Base-by-base conservation (phyloP, 805 yeast genomes). In the Saccharomycopsis malanga region DNA sequence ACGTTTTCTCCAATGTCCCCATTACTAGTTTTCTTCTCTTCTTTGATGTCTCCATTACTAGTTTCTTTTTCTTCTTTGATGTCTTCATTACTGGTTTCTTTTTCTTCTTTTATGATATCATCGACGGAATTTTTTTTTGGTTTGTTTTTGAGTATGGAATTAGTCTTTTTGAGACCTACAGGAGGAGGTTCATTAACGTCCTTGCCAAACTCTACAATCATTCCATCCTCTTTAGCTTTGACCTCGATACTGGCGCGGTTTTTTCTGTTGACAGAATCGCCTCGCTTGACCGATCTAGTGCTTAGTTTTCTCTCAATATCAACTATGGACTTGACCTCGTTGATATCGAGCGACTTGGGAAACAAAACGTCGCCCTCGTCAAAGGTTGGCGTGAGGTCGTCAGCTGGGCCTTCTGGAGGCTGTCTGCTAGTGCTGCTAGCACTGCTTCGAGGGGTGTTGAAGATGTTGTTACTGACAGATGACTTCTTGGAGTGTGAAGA, bases 321-420 rank as follows among this genome's bases (percentile, higher is more conserved):
- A 2, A 82, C 81, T 48, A 85, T 85, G 39, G 85, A 79, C 54
- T 81, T 85, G 9, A 85, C 84, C 57, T 85, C 94, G 44, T 73
- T 76, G 0, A 75, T 69, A 48, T 73, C 81, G 27, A 85, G 65
- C 2, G 78, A 74, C 58, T 80, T 83, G 0, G 94, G 94, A 60
- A 85, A 85, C 22, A 84, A 61, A 0, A 79, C 76, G 47, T 83
- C 81, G 22, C 81, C 80, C 4, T 65, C 61, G 49, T 45, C 48
- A 34, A 45, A 39, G 21, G 24, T 39, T 15, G 29, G 17, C n/a
- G 23, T 21, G 22, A 41, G 20, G 15, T 41, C 44, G n/a, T n/a
- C 20, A 10, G 29, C 34, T 3, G 25, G 37, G 9, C 21, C 27
- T 20, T 27, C 25, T 15, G 45, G 27, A 23, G 34, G 47, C 7